Evolutionary conservation across 768 basidiomycete species (phyloP).

Genomic region (Boletus rufocinnamomeus): DNA sequence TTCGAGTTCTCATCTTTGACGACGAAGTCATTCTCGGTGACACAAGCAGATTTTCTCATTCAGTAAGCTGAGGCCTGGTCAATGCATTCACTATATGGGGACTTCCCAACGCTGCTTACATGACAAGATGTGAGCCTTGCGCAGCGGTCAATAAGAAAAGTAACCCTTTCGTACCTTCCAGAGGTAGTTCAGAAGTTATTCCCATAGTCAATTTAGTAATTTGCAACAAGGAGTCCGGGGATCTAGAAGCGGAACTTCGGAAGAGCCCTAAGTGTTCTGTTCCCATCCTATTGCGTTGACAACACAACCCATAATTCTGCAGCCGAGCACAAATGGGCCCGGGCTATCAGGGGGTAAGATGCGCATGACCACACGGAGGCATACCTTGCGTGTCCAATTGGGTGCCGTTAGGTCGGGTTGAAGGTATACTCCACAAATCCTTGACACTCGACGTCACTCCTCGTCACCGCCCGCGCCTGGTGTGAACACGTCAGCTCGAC

Average conservation of each 20-base stretch:
- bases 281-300: background rate
- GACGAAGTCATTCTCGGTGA: conserved; percentile 77
- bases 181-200: conserved; percentile 63
- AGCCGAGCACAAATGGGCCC: background rate
- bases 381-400: conserved; percentile 63
- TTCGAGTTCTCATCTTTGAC: conserved; percentile 62
- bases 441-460: conserved; percentile 68
- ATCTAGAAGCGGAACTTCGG: conserved; percentile 46
- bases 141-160: background rate
- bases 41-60: conserved; percentile 36
- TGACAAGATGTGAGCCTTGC: conserved; percentile 1
- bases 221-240: conserved; percentile 15
- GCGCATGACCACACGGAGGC: conserved; percentile 9
- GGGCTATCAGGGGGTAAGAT: background rate
- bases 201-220: background rate
- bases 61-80: background rate
- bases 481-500: background rate
- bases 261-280: background rate
- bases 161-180: conserved; percentile 51
- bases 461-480: conserved; percentile 60
- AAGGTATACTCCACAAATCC: conserved; percentile 62
- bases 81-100: conserved; percentile 52
- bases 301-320: conserved; percentile 7
- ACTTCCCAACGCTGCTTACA: conserved; percentile 42
- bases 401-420: conserved; percentile 59